Percentiles rank a stretch among this genome's conserved stretches.
These are phyloP conservation scores for Cnidoscolus chayamansa DNA, from an alignment of 441 rosid genomes.

Conservation along the genomic window DNA sequence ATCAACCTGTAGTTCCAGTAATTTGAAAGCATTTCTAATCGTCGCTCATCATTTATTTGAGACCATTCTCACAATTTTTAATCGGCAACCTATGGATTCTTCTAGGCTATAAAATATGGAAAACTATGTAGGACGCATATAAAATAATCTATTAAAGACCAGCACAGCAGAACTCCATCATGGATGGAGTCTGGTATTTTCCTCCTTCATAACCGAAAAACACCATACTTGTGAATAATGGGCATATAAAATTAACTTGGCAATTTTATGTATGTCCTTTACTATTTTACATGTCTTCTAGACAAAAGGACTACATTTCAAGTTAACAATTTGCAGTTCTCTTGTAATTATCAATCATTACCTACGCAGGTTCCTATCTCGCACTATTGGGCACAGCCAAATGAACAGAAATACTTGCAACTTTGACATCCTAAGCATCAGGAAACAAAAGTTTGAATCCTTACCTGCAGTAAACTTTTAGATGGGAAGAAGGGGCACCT, in stretches of 20 bases:
- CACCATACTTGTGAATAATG: too few relatives aligned
- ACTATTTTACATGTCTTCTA: neutral
- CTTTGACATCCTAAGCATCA: too few relatives aligned
- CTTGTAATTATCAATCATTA: neutral
- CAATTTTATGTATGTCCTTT: neutral
- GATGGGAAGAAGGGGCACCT: conserved; percentile 10
- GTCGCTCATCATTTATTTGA: too few relatives aligned
- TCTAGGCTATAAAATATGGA: neutral
- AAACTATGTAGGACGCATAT: neutral
- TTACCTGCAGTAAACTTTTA: neutral
- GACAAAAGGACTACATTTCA: neutral
- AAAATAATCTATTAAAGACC: neutral
- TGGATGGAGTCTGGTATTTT: neutral
- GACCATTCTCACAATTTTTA: too few relatives aligned
- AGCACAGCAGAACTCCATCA: neutral
- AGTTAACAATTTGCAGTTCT: neutral
- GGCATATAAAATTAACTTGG: neutral
- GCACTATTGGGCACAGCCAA: too few relatives aligned
- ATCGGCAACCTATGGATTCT: too few relatives aligned
- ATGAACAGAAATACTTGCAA: too few relatives aligned
- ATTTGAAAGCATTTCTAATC: too few relatives aligned
- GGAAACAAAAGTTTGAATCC: neutral
- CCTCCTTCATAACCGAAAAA: too few relatives aligned
- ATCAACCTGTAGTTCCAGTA: neutral
- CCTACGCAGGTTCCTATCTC: neutral